Evolutionary conservation across 192 early-diverging fungal species (phyloP), one percentile per base, ranked within the genome.

Genomic region (Backusella tarrabulga): DNA sequence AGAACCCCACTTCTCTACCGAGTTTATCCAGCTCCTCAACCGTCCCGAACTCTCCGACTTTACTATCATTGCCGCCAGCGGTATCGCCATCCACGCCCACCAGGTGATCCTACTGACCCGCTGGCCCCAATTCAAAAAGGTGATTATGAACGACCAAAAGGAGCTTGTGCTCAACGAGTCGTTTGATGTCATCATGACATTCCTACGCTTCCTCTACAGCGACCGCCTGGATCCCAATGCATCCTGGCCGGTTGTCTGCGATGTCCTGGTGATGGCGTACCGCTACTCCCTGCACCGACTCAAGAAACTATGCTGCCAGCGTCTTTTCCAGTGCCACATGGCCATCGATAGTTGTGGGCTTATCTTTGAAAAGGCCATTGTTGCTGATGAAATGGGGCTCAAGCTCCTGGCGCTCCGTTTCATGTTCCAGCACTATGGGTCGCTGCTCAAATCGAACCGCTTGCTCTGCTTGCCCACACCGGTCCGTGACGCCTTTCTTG

Each of bases 121-220:
- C n/a, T 91, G 90, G 90, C 85, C 89, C 9, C 86, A 89, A 72
- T 91, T 90, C 73, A 63, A 76, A 36, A 89, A 88, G 69, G 75
- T 90, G 72, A 52, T 75, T 34, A 77, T 82, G 12, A 82, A 84
- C 0, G 88, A 87, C 4, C 89, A 88, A 87, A 82, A 81, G 7
- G 88, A 90, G 68, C 78, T 87, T 11, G 77, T 83, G 42, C 73
- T 78, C 29, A 83, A 77, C 14, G 90, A 91, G 50, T 77, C 87
- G 1, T 80, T 85, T 78, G 67, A 76, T 9, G 83, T 86, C 5
- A 82, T 90, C 6, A 76, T 78, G 63, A 87, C 81, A 6, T 90
- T 91, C 52, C 75, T 91, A 11, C 80, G 71, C 15, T 91, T 86
- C 63, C 81, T 91, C n/a, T 91, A 91, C 75, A 89, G 83, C 68